Evolutionary conservation across 805 yeast species (phyloP).

Genomic region (Candida sanyiensis): DNA sequence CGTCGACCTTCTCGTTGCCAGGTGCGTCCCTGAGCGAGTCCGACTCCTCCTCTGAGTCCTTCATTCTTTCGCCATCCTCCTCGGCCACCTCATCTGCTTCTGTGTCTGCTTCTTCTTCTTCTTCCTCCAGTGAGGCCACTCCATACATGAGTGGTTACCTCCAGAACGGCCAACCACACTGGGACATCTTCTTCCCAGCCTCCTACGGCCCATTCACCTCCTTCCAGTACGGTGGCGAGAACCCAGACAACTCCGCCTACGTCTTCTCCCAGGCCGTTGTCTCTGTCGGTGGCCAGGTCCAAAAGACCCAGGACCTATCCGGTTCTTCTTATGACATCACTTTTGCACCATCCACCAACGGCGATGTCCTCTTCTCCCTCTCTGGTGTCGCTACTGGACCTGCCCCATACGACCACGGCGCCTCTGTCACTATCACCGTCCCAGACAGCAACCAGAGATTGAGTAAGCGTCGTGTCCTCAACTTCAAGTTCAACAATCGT

Average conservation of each 20-base stretch:
- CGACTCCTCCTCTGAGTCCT: conserved; percentile 16
- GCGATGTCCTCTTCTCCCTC: conserved; percentile 14
- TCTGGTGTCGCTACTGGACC: conserved; percentile 15
- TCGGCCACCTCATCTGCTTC: conserved; percentile 11
- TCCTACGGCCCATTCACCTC: conserved; percentile 19
- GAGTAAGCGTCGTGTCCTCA: conserved; percentile 15
- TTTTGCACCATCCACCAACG: conserved; percentile 12
- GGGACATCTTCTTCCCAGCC: conserved; percentile 23
- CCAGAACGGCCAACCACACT: conserved; percentile 24
- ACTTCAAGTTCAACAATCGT: conserved; percentile 8
- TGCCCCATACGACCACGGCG: conserved; percentile 21
- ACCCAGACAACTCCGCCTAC: conserved; percentile 18
- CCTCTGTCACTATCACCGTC: conserved; percentile 12
- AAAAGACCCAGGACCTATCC: conserved; percentile 8
- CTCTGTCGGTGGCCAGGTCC: conserved; percentile 14
- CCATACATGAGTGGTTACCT: conserved; percentile 25
- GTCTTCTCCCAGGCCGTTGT: conserved; percentile 17
- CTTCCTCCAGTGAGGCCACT: conserved; percentile 10
- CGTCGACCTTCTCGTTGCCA: no score
- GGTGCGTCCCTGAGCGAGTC: no score
- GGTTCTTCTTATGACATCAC: conserved; percentile 14
- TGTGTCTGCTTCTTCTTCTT: conserved; percentile 14
- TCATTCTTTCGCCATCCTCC: conserved; percentile 20
- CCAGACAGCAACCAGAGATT: conserved; percentile 14
- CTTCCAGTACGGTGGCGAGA: conserved; percentile 18